Base-by-base conservation (phyloP, 116 monocot species). In the Papilionanthe hybrid region DNA sequence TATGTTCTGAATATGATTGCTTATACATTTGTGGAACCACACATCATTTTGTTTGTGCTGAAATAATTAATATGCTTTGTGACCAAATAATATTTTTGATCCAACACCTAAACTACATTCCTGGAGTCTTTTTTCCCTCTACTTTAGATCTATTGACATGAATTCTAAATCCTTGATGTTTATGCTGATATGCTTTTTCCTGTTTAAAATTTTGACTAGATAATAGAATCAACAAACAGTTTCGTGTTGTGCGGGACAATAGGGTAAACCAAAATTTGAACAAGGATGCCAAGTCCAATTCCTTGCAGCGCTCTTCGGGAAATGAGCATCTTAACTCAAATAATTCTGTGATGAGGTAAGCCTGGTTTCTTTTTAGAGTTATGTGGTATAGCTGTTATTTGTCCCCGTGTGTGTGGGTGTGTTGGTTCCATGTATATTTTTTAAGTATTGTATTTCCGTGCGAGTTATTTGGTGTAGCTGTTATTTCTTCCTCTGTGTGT, bases 231-330 rank as follows among this genome's bases (percentile, higher is more conserved):
- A 83, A 80, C 71, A 81, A 75, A 42, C 83, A 94, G 79, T 94
- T 91, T 74, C 90, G 86, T 32, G 41, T 94, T 45, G 94, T 94
- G 69, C 89, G 88, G 80, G 94, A 94, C 75, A 91, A 91, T 55
- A 91, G 94, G 78, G 68, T 78, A 43, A 90, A 84, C 23, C 85
- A 84, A 45, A 84, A 76, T 81, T 68, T 19, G 3, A 79, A 79
- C 30, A 17, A 22, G 23, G 83, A 88, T 48, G 71, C 25, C 28
- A 81, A 72, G 58, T 22, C 45, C 75, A 84, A 79, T 23, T 10
- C 37, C 50, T 9, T 47, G 81, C 83, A 83, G 42, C 82, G 27
- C 63, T 28, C 66, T 78, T 58, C 82, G 55, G 69, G 68, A 44
- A 82, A 72, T 68, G 67, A 73, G 32, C 48, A 84, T 75, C n/a